Evolutionary conservation across 116 monocot genomes (phyloP).

Genomic region (Dioscorea cayenensis): DNA sequence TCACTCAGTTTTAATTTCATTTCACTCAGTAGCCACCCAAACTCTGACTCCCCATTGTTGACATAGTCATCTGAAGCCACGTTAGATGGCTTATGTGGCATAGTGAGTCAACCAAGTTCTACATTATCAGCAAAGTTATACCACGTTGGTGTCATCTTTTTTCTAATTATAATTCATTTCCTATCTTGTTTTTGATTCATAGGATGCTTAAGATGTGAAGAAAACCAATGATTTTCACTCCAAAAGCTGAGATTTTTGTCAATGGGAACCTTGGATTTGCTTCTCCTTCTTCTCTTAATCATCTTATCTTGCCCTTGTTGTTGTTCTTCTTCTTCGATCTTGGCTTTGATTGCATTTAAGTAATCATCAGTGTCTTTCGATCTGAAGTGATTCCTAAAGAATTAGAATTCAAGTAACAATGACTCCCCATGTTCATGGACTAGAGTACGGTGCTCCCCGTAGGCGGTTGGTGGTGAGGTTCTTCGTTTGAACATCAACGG

Average conservation of each 20-base stretch:
- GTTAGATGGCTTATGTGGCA: too few species aligned
- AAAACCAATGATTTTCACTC: not conserved
- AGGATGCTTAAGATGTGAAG: not conserved
- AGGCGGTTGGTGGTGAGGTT: conserved; percentile 19
- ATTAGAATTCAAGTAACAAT: conserved; percentile 24
- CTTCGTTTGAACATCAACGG: conserved; percentile 31
- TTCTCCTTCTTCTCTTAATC: not conserved
- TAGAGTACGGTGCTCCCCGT: conserved; percentile 45
- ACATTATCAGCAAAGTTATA: too few species aligned
- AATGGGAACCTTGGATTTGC: not conserved
- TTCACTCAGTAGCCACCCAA: too few species aligned
- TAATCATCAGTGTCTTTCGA: conserved; percentile 34
- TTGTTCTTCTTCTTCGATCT: conserved; percentile 1
- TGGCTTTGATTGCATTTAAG: conserved; percentile 58
- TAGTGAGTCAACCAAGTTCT: too few species aligned
- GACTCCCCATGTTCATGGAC: conserved; percentile 44
- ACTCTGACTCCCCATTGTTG: too few species aligned
- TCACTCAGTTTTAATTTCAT: too few species aligned
- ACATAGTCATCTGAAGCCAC: too few species aligned
- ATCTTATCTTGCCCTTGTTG: not conserved
- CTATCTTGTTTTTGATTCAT: not conserved
- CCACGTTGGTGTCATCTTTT: too few species aligned
- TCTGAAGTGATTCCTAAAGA: conserved; percentile 23
- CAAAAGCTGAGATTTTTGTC: not conserved
- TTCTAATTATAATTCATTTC: not conserved